Base-by-base conservation (phyloP, 345 rosid genomes). In the Capsella bursapastoris region DNA sequence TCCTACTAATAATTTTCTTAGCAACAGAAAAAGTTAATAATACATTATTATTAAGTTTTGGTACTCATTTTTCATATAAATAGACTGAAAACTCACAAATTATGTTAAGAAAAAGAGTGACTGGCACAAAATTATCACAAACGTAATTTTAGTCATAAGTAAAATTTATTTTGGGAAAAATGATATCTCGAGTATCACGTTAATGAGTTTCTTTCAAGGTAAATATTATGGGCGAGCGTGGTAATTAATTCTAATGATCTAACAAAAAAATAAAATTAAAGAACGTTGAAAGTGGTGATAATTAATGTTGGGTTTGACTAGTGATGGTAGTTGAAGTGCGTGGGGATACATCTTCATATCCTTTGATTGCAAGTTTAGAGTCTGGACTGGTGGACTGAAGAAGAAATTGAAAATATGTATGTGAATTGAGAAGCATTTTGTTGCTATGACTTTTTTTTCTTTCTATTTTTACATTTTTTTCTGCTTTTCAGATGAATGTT, bases 221-320 rank as follows among this genome's bases (percentile, higher is more conserved):
- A 28, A 57, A 35, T 58, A 37, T 7, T 5, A 37, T 10, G 10
- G 25, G 16, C 51, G 72, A 66, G 62, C 68, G 4, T 66, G 14
- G 73, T 66, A 75, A 59, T 67, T 59, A 60, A 68, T 51, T 59
- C 1, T 51, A 16, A 75, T 75, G 49, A 59, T 75, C n/a, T 75
- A 56, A 22, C 2, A 22, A 22, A 11, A 68, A 48, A 51, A 31
- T 31, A 78, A 70, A 58, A 55, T 38, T 25, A 27, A 55, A 66
- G 72, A 61, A 2, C 31, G 53, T 76, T 56, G 71, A 56, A 62
- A 76, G 25, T 47, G 44, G 66, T 16, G 79, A 76, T 62, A 51
- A 63, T 63, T 72, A 62, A 76, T 70, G 80, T 76, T 76, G 75
- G 75, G 75, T 76, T 76, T 76, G 80, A 76, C 75, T 70, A 70